These are phyloP conservation scores for Gloeophyllum trabeum DNA, from an alignment of 768 basidiomycete genomes.

Conservation along the genomic window DNA sequence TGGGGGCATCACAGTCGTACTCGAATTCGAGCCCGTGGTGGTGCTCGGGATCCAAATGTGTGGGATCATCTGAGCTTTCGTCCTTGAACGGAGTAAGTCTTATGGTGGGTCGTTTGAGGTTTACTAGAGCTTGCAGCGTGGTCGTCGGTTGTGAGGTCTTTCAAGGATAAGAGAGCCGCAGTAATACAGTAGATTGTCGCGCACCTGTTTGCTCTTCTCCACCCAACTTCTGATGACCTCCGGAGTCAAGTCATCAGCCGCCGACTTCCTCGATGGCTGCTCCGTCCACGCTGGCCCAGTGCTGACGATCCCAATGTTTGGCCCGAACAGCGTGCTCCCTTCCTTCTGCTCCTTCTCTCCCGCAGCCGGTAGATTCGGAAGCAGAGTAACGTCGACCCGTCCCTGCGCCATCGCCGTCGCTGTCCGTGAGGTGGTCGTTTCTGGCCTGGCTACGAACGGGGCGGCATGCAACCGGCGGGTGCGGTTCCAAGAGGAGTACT, in stretches of 20 bases:
- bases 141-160: constrained; percentile 80
- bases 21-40: constrained; percentile 83
- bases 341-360: constrained; percentile 43
- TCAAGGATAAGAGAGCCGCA: background rate
- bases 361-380: constrained; percentile 18
- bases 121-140: constrained; percentile 88
- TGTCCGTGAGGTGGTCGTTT: constrained; percentile 33
- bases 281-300: constrained; percentile 65
- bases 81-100: constrained; percentile 55
- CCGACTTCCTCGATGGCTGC: constrained; percentile 48
- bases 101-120: constrained; percentile 84
- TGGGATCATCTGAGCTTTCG: constrained; percentile 29
- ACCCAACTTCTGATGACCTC: constrained; percentile 81
- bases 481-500: constrained; percentile 48
- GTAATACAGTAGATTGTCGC: constrained; percentile 10
- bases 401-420: constrained; percentile 36
- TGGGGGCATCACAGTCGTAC: constrained; percentile 85
- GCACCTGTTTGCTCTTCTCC: constrained; percentile 77
- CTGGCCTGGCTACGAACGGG: constrained; percentile 40
- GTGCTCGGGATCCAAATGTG: constrained; percentile 36
- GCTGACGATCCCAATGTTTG: constrained; percentile 72
- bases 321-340: constrained; percentile 82
- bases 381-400: constrained; percentile 15
- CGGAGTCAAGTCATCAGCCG: constrained; percentile 63
- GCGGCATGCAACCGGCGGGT: constrained; percentile 38